Conservation (phyloP, 2,329 filamentous ascomycete genomes). For the Verticillium isaacii region DNA sequence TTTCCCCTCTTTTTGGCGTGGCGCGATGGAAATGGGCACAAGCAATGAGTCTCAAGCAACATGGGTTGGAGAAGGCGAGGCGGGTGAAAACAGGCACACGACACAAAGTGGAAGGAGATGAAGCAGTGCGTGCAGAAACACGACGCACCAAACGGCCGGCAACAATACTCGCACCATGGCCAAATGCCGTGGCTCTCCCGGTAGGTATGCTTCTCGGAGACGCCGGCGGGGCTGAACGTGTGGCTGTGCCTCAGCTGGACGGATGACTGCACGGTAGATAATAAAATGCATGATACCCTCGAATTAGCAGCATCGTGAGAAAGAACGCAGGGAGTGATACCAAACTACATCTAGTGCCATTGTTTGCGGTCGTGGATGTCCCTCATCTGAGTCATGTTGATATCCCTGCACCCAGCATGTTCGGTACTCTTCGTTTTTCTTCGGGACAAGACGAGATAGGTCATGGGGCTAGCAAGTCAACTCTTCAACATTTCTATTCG, state of each 20-base stretch:
- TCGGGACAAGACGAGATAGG: too few species aligned
- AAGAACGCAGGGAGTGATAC: neutral
- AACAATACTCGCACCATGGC: neutral
- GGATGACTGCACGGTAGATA: neutral
- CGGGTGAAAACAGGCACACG: neutral
- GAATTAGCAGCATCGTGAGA: neutral
- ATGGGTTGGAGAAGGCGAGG: neutral
- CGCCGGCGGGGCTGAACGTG: neutral
- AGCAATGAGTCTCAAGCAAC: neutral
- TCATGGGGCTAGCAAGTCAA: too few species aligned
- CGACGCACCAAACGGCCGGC: too few species aligned
- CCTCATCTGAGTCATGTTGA: too few species aligned
- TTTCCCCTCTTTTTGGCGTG: neutral
- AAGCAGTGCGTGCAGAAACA: too few species aligned
- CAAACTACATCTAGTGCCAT: too few species aligned
- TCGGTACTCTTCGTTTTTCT: too few species aligned
- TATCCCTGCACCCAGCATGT: too few species aligned
- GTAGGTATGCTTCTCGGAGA: neutral
- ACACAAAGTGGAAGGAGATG: neutral
- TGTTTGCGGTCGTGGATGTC: too few species aligned
- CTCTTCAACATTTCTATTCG: conserved; percentile 4
- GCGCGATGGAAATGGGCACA: neutral
- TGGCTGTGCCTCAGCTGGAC: neutral
- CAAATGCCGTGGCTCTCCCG: neutral
- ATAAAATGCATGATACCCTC: conserved; percentile 9